phyloP scores from a whole-genome alignment of 2,329 filamentous ascomycete species.

The Epichloe hybrida region DNA sequence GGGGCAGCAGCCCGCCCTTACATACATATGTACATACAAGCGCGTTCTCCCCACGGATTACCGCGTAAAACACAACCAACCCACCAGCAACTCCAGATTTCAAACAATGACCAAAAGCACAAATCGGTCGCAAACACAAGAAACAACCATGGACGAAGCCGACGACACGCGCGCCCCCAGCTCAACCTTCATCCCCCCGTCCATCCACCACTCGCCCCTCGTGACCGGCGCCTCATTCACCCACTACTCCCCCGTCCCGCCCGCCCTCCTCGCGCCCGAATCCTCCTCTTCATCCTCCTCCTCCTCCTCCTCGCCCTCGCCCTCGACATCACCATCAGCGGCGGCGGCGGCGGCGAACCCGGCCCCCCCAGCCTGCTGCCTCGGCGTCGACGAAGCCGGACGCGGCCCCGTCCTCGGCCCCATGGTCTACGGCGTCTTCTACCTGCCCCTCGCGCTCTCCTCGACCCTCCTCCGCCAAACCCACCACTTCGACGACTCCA shows the following conservation, averaged over 20 bases:
- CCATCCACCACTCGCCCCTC: slow-evolving; percentile 44
- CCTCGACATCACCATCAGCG: slow-evolving; percentile 11
- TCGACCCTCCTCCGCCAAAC: slow-evolving; percentile 61
- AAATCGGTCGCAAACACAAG: too few relatives aligned
- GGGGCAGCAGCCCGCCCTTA: background rate
- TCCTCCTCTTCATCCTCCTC: slow-evolving; percentile 7
- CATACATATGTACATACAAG: too few relatives aligned
- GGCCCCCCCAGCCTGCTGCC: slow-evolving; percentile 40
- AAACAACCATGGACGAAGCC: slow-evolving; percentile 6
- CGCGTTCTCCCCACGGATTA: slow-evolving; percentile 5
- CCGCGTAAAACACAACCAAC: slow-evolving; percentile 1
- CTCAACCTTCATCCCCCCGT: slow-evolving; percentile 50
- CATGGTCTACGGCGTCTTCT: slow-evolving; percentile 60
- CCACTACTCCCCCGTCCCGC: slow-evolving; percentile 58
- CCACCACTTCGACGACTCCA: slow-evolving; percentile 90
- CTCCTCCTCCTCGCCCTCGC: slow-evolving; percentile 15
- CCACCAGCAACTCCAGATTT: background rate
- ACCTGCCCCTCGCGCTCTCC: slow-evolving; percentile 59
- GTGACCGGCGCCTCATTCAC: slow-evolving; percentile 55
- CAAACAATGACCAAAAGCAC: too few relatives aligned
- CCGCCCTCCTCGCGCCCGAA: slow-evolving; percentile 35
- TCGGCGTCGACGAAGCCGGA: slow-evolving; percentile 90
- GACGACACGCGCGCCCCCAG: background rate
- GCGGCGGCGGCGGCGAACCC: background rate
- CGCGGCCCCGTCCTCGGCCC: slow-evolving; percentile 82